Evolutionary conservation across 2,329 filamentous ascomycete genomes (phyloP).

Genomic region (Fusarium anthophilum): DNA sequence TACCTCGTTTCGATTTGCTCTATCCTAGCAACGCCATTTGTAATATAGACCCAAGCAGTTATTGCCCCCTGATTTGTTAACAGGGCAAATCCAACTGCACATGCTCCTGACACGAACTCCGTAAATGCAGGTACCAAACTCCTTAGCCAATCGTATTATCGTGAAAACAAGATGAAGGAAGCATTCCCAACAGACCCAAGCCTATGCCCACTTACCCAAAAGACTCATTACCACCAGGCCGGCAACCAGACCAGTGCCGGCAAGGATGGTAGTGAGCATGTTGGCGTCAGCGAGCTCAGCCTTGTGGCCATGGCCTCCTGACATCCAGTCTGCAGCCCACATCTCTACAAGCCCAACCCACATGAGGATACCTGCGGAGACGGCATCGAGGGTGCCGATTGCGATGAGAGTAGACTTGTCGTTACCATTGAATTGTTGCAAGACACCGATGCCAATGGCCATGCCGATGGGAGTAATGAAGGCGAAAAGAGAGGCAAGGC

Average conservation of each 20-base stretch:
- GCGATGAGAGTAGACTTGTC: constrained; percentile 73
- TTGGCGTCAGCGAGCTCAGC: constrained; percentile 64
- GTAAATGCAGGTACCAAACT: constrained; percentile 7
- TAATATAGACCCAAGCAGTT: constrained; percentile 5
- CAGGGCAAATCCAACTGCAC: background rate
- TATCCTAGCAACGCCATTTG: constrained; percentile 9
- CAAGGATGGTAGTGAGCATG: constrained; percentile 58
- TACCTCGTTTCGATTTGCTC: background rate
- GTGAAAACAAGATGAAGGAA: background rate
- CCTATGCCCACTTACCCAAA: constrained; percentile 77
- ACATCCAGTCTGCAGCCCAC: constrained; percentile 79
- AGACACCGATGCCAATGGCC: constrained; percentile 79
- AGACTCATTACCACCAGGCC: constrained; percentile 77
- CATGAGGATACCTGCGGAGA: constrained; percentile 79
- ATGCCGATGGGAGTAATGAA: constrained; percentile 81
- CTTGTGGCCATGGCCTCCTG: constrained; percentile 51
- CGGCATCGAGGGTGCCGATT: constrained; percentile 76
- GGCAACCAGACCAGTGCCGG: constrained; percentile 62
- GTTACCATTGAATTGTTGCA: constrained; percentile 78
- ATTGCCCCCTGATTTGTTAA: background rate
- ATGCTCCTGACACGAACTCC: constrained; percentile 21
- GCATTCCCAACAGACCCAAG: background rate
- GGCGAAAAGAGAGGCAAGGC: constrained; percentile 72
- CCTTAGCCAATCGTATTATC: constrained; percentile 6
- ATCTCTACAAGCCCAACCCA: constrained; percentile 85